Base-by-base conservation (phyloP, 805 yeast genomes). In the Yamadazyma phyllophila region DNA sequence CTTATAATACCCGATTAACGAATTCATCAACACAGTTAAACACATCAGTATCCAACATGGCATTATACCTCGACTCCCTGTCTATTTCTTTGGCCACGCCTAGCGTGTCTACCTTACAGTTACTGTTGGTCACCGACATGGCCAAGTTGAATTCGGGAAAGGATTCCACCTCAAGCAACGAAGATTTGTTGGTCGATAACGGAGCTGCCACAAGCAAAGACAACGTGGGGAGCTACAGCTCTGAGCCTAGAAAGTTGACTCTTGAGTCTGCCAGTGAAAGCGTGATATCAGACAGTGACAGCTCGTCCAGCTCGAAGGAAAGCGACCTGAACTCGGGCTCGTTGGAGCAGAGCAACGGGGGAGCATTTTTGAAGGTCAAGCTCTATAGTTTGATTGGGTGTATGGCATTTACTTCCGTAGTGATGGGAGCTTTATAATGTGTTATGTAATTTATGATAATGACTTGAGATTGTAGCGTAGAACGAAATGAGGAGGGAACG, bases 201-300 rank as follows among this genome's bases (percentile, higher is more conserved):
- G 37, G 33, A 5, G 26, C 34, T 3, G 20, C 26, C n/a, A 12
- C 15, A 11, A 35, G 34, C 27, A 26, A 16, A 10, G 15, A 29
- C 24, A 11, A 34, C 3, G 24, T 43, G 8, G 54, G 49, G 16
- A 31, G 41, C 2, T 46, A 44, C 32, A 31, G 49, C 4, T 37
- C 50, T 6, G 9, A 33, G 14, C 50, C 51, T 17, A 15, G 36
- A 11, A 51, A 45, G 2, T 47, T 51, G n/a, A 44, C 48, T 1
- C 43, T 51, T 27, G 50, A 41, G 17, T 38, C 48, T n/a, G 48
- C 50, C 32, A 51, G 54, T 41, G 50, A 48, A 2, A 45, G 48
- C 5, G 36, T 48, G 41, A 43, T 51, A 48, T 41, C 48, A 10
- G 26, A 17, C 15, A 31, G 37, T 26, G 24, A 24, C 3, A 26